Evolutionary conservation across 306 rosid species (phyloP).

Genomic region (Carpinus viminea): DNA sequence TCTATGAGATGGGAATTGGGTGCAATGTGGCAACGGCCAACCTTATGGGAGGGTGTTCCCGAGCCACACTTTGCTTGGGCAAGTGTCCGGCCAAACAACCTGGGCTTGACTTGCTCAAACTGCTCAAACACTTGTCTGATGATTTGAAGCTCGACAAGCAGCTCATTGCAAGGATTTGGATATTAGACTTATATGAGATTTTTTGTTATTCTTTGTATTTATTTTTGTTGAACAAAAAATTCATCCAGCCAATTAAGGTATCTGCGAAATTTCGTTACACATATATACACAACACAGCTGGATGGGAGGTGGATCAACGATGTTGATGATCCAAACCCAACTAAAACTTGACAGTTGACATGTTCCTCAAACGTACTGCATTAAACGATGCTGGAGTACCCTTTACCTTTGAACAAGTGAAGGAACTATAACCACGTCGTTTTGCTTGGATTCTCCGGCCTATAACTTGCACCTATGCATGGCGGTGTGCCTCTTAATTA

Average conservation of each 20-base stretch:
- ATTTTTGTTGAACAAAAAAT: no score
- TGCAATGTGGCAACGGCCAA: no score
- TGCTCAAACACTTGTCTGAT: no score
- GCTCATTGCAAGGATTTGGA: no score
- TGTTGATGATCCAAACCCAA: not conserved
- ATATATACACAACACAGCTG: not conserved
- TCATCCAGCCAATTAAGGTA: not conserved
- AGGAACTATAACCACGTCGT: not conserved
- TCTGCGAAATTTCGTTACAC: not conserved
- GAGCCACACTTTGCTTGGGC: no score
- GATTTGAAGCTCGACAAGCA: no score
- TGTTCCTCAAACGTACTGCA: not conserved
- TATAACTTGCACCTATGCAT: not conserved
- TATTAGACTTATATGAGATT: no score
- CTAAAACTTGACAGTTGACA: not conserved
- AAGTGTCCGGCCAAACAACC: no score
- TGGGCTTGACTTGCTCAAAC: no score
- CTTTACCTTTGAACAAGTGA: not conserved
- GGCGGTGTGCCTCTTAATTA: not conserved
- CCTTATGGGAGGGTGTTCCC: no score
- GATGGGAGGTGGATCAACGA: not conserved
- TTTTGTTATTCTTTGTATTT: no score
- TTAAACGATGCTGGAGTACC: not conserved
- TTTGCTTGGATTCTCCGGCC: not conserved
- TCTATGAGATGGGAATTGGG: no score